Percentiles rank a stretch among this genome's conserved stretches.
Evolutionary conservation across 805 yeast genomes (phyloP).

Genomic region (Starmerella kuoi): DNA sequence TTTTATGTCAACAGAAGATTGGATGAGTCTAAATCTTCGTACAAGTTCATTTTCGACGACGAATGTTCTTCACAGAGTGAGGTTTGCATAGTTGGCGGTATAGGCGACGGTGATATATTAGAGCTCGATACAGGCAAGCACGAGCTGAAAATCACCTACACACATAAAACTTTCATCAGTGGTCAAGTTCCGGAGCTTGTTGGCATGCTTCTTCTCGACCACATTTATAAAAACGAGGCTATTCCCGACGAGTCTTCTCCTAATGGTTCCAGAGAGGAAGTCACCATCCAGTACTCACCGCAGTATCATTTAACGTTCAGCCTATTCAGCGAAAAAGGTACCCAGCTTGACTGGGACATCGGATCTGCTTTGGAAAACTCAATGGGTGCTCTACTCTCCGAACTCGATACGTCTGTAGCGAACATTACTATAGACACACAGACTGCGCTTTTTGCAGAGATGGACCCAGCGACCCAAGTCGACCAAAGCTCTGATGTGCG

Average conservation of each 20-base stretch:
- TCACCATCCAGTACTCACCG: constrained; percentile 43
- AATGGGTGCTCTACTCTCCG: constrained; percentile 39
- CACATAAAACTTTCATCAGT: constrained; percentile 36
- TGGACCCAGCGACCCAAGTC: constrained; percentile 21
- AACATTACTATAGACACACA: constrained; percentile 72
- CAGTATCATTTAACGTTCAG: constrained; percentile 66
- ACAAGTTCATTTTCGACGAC: constrained; percentile 15
- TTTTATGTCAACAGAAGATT: constrained; percentile 37
- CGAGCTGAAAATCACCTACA: constrained; percentile 34
- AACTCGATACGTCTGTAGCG: constrained; percentile 42
- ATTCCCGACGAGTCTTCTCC: neutral
- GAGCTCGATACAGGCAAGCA: constrained; percentile 34
- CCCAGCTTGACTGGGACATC: constrained; percentile 63
- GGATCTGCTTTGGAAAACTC: constrained; percentile 42
- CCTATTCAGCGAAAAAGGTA: constrained; percentile 47
- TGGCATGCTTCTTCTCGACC: constrained; percentile 40
- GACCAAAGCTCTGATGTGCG: neutral
- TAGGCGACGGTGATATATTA: constrained; percentile 34
- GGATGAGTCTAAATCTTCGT: constrained; percentile 26
- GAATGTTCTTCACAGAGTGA: constrained; percentile 25
- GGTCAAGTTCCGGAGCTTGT: constrained; percentile 55
- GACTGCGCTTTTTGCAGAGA: constrained; percentile 52
- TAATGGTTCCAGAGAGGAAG: constrained; percentile 8
- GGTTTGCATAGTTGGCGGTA: constrained; percentile 32
- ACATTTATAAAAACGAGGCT: constrained; percentile 33